Conservation (phyloP, 2,329 filamentous ascomycete species). For the Tolypocladium guangdongense region DNA sequence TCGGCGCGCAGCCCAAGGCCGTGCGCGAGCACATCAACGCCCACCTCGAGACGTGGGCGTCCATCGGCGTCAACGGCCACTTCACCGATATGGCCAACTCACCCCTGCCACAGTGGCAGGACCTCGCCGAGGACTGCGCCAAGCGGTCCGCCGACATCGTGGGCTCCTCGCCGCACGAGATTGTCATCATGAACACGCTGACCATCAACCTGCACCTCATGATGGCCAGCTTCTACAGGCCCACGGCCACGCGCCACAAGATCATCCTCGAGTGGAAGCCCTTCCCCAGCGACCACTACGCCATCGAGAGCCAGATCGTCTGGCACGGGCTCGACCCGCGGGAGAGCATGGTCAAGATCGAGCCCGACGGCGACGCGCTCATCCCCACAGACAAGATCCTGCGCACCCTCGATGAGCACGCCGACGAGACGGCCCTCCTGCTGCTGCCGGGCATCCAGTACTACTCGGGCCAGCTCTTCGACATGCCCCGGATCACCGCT, state of each 20-base stretch:
- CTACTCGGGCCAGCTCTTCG: slow-evolving; percentile 82
- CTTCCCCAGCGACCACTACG: slow-evolving; percentile 82
- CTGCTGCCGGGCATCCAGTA: slow-evolving; percentile 84
- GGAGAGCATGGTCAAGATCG: slow-evolving; percentile 63
- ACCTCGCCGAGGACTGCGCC: slow-evolving; percentile 67
- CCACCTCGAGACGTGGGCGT: slow-evolving; percentile 75
- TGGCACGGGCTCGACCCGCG: slow-evolving; percentile 58
- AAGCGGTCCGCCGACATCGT: slow-evolving; percentile 61
- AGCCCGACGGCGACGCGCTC: slow-evolving; percentile 49
- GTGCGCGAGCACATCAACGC: slow-evolving; percentile 54
- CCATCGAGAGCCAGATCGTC: slow-evolving; percentile 68
- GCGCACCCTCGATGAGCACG: slow-evolving; percentile 62
- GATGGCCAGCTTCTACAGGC: slow-evolving; percentile 75
- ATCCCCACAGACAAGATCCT: slow-evolving; percentile 64
- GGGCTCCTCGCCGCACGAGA: slow-evolving; percentile 60
- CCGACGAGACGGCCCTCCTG: slow-evolving; percentile 60
- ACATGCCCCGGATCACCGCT: slow-evolving; percentile 68
- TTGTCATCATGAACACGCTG: slow-evolving; percentile 81
- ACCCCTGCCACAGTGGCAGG: slow-evolving; percentile 60
- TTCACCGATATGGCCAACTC: slow-evolving; percentile 60
- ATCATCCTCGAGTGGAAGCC: slow-evolving; percentile 85
- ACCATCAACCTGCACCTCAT: slow-evolving; percentile 73
- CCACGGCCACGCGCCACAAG: slow-evolving; percentile 55
- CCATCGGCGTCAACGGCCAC: slow-evolving; percentile 75
- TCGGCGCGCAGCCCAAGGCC: slow-evolving; percentile 70